Evolutionary conservation across 345 rosid species (phyloP).

Genomic region (Bruguiera sexangula): DNA sequence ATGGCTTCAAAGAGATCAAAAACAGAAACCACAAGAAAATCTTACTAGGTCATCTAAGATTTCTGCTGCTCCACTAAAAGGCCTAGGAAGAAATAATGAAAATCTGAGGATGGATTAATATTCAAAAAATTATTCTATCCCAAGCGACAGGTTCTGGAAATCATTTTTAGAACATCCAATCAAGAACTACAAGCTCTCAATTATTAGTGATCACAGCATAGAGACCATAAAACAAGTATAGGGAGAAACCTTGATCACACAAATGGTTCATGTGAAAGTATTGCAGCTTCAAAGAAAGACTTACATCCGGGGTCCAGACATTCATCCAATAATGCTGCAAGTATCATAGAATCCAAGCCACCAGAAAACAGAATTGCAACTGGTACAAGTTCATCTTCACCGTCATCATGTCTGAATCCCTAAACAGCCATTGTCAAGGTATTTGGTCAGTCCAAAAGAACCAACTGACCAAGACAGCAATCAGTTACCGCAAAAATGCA

Average conservation of each 20-base stretch:
- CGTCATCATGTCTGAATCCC: constrained; percentile 33
- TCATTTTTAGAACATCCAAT: background rate
- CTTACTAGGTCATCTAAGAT: background rate
- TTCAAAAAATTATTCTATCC: background rate
- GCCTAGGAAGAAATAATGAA: background rate
- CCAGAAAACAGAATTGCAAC: constrained; percentile 95
- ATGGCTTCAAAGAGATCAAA: background rate
- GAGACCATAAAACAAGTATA: background rate
- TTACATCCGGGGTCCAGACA: constrained; percentile 73
- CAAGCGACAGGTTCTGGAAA: background rate
- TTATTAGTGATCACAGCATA: background rate
- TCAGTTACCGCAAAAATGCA: background rate
- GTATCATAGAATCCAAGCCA: constrained; percentile 94
- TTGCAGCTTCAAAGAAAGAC: constrained; percentile 5
- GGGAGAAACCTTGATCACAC: background rate
- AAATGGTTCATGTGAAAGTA: background rate
- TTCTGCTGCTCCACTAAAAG: background rate
- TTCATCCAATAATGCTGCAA: constrained; percentile 77
- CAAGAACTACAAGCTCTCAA: background rate
- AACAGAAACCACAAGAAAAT: constrained; percentile 2
- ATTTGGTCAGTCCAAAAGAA: background rate
- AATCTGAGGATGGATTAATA: background rate
- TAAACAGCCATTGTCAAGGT: constrained; percentile 25
- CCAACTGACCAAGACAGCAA: background rate
- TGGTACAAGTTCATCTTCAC: constrained; percentile 45